Percentiles rank a stretch among this genome's conserved stretches.
phyloP scores from a whole-genome alignment of 2,329 filamentous ascomycete species.

The Penicillium sp. region DNA sequence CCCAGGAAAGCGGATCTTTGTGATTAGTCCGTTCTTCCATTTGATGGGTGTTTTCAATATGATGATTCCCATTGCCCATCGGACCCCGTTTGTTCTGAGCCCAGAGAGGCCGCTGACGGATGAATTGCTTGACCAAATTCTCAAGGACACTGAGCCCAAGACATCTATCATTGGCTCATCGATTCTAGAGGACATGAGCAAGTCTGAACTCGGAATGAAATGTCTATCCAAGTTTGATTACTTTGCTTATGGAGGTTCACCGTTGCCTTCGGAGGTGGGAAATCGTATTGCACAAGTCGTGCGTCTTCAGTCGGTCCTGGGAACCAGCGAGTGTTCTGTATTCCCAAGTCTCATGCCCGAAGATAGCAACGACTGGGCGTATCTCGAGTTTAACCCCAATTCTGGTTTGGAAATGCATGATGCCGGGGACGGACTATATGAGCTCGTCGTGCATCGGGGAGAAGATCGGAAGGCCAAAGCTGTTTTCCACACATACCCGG shows the following conservation, averaged over 20 bases:
- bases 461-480: slow-evolving; percentile 21
- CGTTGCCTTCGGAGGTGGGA: slow-evolving; percentile 12
- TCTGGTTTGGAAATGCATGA: slow-evolving; percentile 23
- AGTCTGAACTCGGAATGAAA: slow-evolving; percentile 3
- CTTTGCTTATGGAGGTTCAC: slow-evolving; percentile 13
- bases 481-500: slow-evolving; percentile 36
- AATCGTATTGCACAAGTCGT: neutral
- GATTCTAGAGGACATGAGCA: slow-evolving; percentile 1
- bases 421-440: slow-evolving; percentile 17
- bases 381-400: slow-evolving; percentile 28
- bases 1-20: neutral
- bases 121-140: slow-evolving; percentile 8
- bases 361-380: slow-evolving; percentile 23
- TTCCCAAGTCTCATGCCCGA: slow-evolving; percentile 13
- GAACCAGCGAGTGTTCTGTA: slow-evolving; percentile 12
- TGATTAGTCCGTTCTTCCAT: slow-evolving; percentile 18
- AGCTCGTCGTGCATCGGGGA: slow-evolving; percentile 22
- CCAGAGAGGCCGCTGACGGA: slow-evolving; percentile 15
- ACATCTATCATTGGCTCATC: neutral
- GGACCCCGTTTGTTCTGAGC: slow-evolving; percentile 3
- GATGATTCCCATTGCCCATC: slow-evolving; percentile 2
- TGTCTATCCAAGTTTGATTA: slow-evolving; percentile 1
- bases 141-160: slow-evolving; percentile 7
- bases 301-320: slow-evolving; percentile 4
- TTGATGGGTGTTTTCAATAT: slow-evolving; percentile 14